These are phyloP conservation scores for Apophysomyces elegans DNA, from an alignment of 371 early-diverging fungal species.

Conservation along the genomic window DNA sequence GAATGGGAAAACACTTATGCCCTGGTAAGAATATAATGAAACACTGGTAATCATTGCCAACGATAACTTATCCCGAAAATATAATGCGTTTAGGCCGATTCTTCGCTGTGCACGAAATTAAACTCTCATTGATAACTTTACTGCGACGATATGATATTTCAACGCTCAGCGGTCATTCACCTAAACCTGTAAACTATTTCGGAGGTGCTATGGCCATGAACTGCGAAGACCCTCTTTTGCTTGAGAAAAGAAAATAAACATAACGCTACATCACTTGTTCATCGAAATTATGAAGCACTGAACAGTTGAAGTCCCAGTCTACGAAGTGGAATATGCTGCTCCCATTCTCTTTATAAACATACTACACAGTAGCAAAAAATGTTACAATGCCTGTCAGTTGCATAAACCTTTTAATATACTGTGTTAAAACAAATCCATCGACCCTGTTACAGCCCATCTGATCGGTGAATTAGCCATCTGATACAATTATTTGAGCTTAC, in stretches of 20 bases:
- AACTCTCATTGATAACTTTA: conserved; percentile 32
- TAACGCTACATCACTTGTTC: no score
- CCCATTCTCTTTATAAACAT: no score
- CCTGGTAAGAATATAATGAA: conserved; percentile 17
- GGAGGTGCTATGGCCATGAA: conserved; percentile 17
- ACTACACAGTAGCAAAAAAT: no score
- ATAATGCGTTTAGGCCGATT: conserved; percentile 42
- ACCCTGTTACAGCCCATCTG: no score
- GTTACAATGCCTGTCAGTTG: no score
- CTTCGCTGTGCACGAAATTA: conserved; percentile 57
- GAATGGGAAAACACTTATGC: conserved; percentile 42
- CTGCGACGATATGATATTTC: conserved; percentile 30
- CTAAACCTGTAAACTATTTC: conserved; percentile 23
- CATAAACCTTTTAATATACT: no score
- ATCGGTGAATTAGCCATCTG: no score
- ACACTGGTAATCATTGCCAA: background rate
- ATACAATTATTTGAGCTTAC: no score
- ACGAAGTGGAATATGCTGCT: no score
- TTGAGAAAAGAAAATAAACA: conserved; percentile 18
- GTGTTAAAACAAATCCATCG: no score
- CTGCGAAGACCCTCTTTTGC: conserved; percentile 32
- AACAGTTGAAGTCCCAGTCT: no score
- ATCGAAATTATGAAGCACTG: no score
- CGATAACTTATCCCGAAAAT: background rate
- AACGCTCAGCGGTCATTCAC: conserved; percentile 24